Conservation (phyloP, 2,329 filamentous ascomycete genomes). For the Pezicula neosporulosa region DNA sequence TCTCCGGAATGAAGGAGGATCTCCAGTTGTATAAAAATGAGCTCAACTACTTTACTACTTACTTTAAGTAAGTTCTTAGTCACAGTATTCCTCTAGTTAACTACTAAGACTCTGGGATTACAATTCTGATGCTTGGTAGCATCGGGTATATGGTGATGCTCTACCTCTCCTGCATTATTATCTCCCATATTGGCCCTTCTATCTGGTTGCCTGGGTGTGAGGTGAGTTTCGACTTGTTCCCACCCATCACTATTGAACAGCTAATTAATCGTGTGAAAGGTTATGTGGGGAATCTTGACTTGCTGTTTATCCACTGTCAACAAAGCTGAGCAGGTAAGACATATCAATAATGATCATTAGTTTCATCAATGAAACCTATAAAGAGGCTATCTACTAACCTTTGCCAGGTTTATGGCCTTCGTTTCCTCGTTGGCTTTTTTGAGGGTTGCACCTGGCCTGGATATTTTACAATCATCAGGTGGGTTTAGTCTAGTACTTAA, state of each 20-base stretch:
- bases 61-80: slow-evolving; percentile 35
- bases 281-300: slow-evolving; percentile 32
- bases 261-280: slow-evolving; percentile 28
- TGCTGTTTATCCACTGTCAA: slow-evolving; percentile 29
- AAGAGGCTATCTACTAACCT: slow-evolving; percentile 16
- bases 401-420: slow-evolving; percentile 20
- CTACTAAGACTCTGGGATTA: not conserved
- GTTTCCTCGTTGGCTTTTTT: slow-evolving; percentile 38
- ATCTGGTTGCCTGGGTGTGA: slow-evolving; percentile 45
- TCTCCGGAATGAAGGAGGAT: slow-evolving; percentile 36
- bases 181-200: slow-evolving; percentile 42
- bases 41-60: slow-evolving; percentile 46
- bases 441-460: slow-evolving; percentile 52
- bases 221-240: slow-evolving; percentile 18
- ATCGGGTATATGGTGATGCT: slow-evolving; percentile 48
- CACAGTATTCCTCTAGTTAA: not conserved
- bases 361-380: not conserved
- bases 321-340: slow-evolving; percentile 29
- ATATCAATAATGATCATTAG: slow-evolving; percentile 31
- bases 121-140: not conserved
- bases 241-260: no score
- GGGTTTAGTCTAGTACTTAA: not conserved
- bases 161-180: slow-evolving; percentile 44
- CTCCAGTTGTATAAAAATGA: slow-evolving; percentile 42
- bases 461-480: slow-evolving; percentile 47